Evolutionary conservation across 179 eudicot genomes (phyloP).

Genomic region (Spinacia oleracea): DNA sequence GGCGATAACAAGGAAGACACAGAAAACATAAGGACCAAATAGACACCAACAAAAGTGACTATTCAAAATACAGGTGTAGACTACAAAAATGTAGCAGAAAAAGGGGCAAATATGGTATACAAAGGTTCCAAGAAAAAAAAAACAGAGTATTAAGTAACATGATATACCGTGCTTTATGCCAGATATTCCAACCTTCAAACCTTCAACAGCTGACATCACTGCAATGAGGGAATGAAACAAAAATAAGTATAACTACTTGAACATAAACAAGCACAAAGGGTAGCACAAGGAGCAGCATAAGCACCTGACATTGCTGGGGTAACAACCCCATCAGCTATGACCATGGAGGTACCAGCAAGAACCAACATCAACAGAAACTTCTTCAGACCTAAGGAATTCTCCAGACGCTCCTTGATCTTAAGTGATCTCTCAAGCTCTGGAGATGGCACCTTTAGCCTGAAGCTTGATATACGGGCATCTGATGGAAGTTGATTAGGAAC

Average conservation of each 20-base stretch:
- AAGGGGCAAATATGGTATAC: background rate
- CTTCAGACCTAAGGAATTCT: slow-evolving; percentile 71
- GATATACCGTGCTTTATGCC: slow-evolving; percentile 65
- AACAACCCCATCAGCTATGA: slow-evolving; percentile 92
- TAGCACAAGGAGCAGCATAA: slow-evolving; percentile 14
- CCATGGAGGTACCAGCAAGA: slow-evolving; percentile 98
- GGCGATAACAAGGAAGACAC: background rate
- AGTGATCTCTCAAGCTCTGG: slow-evolving; percentile 97
- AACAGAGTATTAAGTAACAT: background rate
- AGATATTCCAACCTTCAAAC: slow-evolving; percentile 80
- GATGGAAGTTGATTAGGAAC: slow-evolving; percentile 94
- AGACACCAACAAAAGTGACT: background rate
- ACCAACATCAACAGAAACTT: slow-evolving; percentile 82
- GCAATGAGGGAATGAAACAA: slow-evolving; percentile 33
- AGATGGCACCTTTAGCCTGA: slow-evolving; percentile 93
- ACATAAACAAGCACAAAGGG: background rate
- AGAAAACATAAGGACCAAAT: background rate
- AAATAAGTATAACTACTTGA: background rate
- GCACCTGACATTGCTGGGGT: slow-evolving; percentile 99
- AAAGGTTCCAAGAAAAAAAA: too few species aligned
- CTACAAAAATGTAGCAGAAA: background rate
- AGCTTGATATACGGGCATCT: slow-evolving; percentile 95
- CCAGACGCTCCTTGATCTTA: slow-evolving; percentile 84
- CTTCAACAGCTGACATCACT: slow-evolving; percentile 96
- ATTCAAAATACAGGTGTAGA: background rate